Base-by-base conservation (phyloP, 2,329 filamentous ascomycete genomes). In the Aspergillus oerlinghausenensis region DNA sequence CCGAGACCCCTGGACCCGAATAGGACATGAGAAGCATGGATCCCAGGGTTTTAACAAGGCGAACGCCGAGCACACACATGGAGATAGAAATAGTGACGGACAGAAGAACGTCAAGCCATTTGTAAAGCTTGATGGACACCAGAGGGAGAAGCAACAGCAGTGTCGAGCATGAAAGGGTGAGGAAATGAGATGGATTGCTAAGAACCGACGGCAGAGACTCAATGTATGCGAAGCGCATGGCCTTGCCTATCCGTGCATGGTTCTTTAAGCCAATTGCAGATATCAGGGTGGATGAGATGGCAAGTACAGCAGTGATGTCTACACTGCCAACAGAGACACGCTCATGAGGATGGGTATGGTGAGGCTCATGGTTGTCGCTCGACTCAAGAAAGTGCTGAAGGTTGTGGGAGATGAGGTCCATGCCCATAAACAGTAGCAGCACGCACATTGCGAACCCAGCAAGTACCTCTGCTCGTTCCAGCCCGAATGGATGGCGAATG, bases 11-110 rank as follows among this genome's bases (percentile, higher is more conserved):
- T 23, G 73, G 72, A 11, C 80, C 76, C 11, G 75, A 78, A 71
- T 95, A 97, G 3, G 89, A 93, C 93, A 99, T 97, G 57, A 99
- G 83, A 32, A 99, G 83, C 90, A 99, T 97, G 28, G 92, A 85
- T 1, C 92, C 94, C 64, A 99, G 85, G 0, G 89, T 89, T 54
- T 90, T 86, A 21, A 92, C 92, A 11, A 97, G 82, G 7, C 92
- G 88, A 62, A 88, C 83, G 11, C 94, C 94, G 4, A 97, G 82
- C 35, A 87, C 80, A 60, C 96, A 93, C 94, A 99, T 99, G 57
- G 88, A 85, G 28, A 90, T 75, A 3, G 94, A 89, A 57, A 97
- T 94, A 26, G 88, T 82, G 52, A 88, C 84, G 57, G 92, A 95
- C 55, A 97, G 83, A 17, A 88, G 80, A 48, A 88, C 85, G 73